phyloP scores from a whole-genome alignment of 2,329 filamentous ascomycete genomes.

The Cadophora sp. region DNA sequence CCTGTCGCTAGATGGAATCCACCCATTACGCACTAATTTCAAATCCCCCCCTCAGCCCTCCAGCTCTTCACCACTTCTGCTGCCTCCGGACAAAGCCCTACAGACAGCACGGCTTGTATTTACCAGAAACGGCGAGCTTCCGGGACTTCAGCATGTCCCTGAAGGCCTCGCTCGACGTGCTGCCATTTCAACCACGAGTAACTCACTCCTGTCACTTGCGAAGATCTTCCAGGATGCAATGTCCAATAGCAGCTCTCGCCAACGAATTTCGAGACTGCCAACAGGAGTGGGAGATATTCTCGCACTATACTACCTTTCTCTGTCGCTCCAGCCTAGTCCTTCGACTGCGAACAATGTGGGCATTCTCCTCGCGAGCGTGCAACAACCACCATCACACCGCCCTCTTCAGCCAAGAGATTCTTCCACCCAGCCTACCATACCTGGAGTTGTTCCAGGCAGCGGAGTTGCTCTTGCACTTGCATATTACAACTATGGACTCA shows the following conservation, averaged over 20 bases:
- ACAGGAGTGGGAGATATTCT: slow-evolving; percentile 90
- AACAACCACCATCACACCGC: slow-evolving; percentile 63
- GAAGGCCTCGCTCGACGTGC: slow-evolving; percentile 77
- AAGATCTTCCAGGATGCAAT: slow-evolving; percentile 98
- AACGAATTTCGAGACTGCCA: slow-evolving; percentile 63
- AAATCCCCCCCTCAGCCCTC: slow-evolving; percentile 24
- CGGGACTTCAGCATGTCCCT: slow-evolving; percentile 76
- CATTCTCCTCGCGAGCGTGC: slow-evolving; percentile 93
- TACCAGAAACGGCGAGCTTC: slow-evolving; percentile 74
- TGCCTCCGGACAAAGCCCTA: slow-evolving; percentile 84
- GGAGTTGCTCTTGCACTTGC: slow-evolving; percentile 86
- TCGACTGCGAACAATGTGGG: slow-evolving; percentile 99
- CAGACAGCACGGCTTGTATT: slow-evolving; percentile 87
- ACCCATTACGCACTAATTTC: slow-evolving; percentile 44
- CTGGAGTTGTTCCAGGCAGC: slow-evolving; percentile 84
- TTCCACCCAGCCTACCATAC: slow-evolving; percentile 59
- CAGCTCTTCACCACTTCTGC: slow-evolving; percentile 65
- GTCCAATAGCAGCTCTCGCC: slow-evolving; percentile 61
- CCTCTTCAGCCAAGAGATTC: slow-evolving; percentile 43
- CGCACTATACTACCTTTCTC: slow-evolving; percentile 91
- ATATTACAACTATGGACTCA: slow-evolving; percentile 94
- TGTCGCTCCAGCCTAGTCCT: slow-evolving; percentile 93
- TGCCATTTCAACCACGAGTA: slow-evolving; percentile 91
- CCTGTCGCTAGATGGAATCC: slow-evolving; percentile 59
- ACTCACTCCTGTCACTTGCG: slow-evolving; percentile 89